Evolutionary conservation across 768 basidiomycete genomes (phyloP).

Genomic region (Suillus ampliporus): DNA sequence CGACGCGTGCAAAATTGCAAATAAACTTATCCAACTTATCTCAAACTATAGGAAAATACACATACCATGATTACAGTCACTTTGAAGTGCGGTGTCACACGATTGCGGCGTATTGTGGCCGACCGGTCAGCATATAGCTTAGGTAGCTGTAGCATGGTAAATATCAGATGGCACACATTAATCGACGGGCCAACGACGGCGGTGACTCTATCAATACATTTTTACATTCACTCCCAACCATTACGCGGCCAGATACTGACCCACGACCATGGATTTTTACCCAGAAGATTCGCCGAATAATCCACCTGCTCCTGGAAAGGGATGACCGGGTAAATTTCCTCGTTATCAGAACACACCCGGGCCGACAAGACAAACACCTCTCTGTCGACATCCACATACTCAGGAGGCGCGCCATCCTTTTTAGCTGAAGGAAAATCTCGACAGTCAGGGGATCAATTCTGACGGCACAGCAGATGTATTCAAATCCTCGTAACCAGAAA

Average conservation of each 20-base stretch:
- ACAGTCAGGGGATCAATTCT: background rate
- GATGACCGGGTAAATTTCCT: background rate
- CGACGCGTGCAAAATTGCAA: too few relatives aligned
- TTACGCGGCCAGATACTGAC: too few relatives aligned
- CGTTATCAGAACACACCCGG: background rate
- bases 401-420: background rate
- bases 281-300: background rate
- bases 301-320: slow-evolving; percentile 1
- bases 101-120: too few relatives aligned
- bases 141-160: too few relatives aligned
- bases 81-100: too few relatives aligned
- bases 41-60: too few relatives aligned
- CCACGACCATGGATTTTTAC: background rate
- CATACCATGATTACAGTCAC: too few relatives aligned
- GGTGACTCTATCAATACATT: background rate
- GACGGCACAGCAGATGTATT: background rate
- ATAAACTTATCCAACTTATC: too few relatives aligned
- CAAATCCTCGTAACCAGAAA: background rate
- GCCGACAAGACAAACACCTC: background rate
- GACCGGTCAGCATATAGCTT: too few relatives aligned
- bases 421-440: background rate
- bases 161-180: too few relatives aligned
- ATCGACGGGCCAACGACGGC: too few relatives aligned
- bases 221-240: too few relatives aligned
- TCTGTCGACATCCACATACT: background rate